Conservation (phyloP, 2,329 filamentous ascomycete genomes). For the Oidium heveae region DNA sequence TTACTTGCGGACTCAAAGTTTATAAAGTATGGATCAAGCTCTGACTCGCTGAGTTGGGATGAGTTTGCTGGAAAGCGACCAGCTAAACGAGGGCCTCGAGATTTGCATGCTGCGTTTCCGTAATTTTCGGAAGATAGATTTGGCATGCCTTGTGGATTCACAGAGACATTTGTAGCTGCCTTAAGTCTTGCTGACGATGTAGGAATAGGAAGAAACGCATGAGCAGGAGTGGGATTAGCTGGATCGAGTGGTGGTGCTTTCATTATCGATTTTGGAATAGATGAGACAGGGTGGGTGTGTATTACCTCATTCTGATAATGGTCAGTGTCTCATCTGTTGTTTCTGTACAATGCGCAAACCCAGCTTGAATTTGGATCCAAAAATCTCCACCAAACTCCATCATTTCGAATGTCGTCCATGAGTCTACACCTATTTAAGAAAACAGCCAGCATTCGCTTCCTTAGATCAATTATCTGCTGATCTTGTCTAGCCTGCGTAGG, state of each 20-base stretch:
- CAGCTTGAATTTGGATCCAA: slow-evolving; percentile 95
- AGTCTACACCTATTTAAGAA: slow-evolving; percentile 81
- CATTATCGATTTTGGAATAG: slow-evolving; percentile 78
- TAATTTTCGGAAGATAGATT: slow-evolving; percentile 25
- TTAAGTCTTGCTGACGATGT: slow-evolving; percentile 68
- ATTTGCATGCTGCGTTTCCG: slow-evolving; percentile 28
- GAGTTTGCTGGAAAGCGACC: slow-evolving; percentile 63
- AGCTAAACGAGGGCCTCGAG: slow-evolving; percentile 35
- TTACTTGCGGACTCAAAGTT: slow-evolving; percentile 81
- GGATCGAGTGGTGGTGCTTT: slow-evolving; percentile 89
- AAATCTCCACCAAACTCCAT: slow-evolving; percentile 95
- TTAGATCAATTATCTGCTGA: slow-evolving; percentile 80
- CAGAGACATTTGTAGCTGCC: slow-evolving; percentile 17
- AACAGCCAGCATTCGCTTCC: slow-evolving; percentile 89
- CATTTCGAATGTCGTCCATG: slow-evolving; percentile 78
- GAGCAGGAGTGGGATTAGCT: slow-evolving; percentile 71
- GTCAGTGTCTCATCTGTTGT: slow-evolving; percentile 4
- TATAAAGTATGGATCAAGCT: slow-evolving; percentile 88
- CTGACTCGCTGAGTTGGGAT: slow-evolving; percentile 56
- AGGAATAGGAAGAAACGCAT: slow-evolving; percentile 70
- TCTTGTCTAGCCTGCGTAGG: slow-evolving; percentile 97
- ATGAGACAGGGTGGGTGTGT: slow-evolving; percentile 69
- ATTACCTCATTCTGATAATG: slow-evolving; percentile 70
- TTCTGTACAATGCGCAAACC: slow-evolving; percentile 27
- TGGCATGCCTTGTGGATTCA: slow-evolving; percentile 23